Evolutionary conservation across 257 asterid genomes (phyloP), one percentile per base, ranked within the genome.

Genomic region (Fraxinus quadrangulata): DNA sequence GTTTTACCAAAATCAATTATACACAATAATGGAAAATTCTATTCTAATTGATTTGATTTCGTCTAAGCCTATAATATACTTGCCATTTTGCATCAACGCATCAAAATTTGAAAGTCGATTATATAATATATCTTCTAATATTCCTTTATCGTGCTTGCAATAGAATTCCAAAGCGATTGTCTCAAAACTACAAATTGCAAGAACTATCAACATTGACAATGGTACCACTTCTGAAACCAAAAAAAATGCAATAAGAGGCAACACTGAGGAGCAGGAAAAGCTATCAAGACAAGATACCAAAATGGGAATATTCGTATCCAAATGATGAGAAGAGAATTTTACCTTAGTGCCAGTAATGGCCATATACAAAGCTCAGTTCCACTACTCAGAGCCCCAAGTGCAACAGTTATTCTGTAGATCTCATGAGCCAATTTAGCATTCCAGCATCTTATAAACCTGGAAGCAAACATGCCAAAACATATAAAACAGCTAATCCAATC

Each of bases 101-200:
- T 31, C 34, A 31, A 31, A 31, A 31, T 31, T 31, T 3, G 34
- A 31, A 31, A 31, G 4, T 31, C 3, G 34, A 31, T 31, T 3
- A 31, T 31, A 31, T 31, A 31, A 31, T 31, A 31, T 31, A 31
- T 31, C 34, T 31, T 31, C 4, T 31, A 31, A 31, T 31, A 31
- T 31, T 31, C 34, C 34, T 31, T 31, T 31, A 31, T 31, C 88
- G 94, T 31, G 91, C 90, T 81, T 93, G 95, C 82, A 90, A 56
- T 74, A 90, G 97, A 39, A 97, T 93, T 83, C 99, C 99, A 77
- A 88, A 90, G 68, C 84, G 88, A 76, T 91, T 81, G 79, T 96
- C 95, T 98, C 99, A 96, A 84, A 96, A 96, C 83, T 89, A 93
- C 86, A 93, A 91, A 77, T 86, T 81, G 34, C 98, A 97, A 77